These are phyloP conservation scores for Durotheca rogersii DNA, from an alignment of 495 filamentous ascomycete genomes.

Conservation along the genomic window DNA sequence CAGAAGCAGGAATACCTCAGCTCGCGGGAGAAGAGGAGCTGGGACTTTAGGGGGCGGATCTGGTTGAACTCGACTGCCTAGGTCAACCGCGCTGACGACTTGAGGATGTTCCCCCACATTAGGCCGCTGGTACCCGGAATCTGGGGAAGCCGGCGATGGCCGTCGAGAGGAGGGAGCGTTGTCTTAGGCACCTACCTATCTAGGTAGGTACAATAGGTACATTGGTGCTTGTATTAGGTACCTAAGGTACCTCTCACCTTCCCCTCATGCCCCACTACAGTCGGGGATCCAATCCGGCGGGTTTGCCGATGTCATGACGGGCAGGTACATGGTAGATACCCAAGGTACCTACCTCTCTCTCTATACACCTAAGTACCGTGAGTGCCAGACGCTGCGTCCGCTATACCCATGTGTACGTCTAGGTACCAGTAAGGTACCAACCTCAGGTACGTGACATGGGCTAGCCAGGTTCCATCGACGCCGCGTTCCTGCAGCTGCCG, in stretches of 20 bases:
- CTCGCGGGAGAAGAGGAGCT: background rate
- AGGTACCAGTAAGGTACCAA: too few species aligned
- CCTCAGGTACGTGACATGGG: too few species aligned
- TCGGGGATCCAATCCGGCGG: slow-evolving; percentile 18
- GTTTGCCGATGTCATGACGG: background rate
- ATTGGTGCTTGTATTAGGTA: too few species aligned
- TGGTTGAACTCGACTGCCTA: too few species aligned
- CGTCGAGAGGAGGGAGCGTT: slow-evolving; percentile 5
- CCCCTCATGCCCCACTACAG: slow-evolving; percentile 14
- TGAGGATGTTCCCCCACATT: slow-evolving; percentile 28
- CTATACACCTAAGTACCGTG: too few species aligned
- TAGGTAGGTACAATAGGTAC: too few species aligned
- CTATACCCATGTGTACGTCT: too few species aligned
- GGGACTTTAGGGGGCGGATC: background rate
- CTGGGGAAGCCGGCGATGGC: slow-evolving; percentile 37
- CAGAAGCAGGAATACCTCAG: slow-evolving; percentile 17
- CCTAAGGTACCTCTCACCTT: too few species aligned
- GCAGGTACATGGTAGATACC: too few species aligned
- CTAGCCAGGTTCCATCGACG: slow-evolving; percentile 1
- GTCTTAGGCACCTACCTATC: background rate
- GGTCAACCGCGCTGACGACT: slow-evolving; percentile 19
- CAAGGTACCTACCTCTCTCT: too few species aligned
- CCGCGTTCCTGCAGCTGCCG: slow-evolving; percentile 20
- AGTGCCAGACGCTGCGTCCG: too few species aligned
- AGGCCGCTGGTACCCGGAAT: slow-evolving; percentile 33